Evolutionary conservation across 371 early-diverging fungal genomes (phyloP).

Genomic region (Edhazardia aedis): DNA sequence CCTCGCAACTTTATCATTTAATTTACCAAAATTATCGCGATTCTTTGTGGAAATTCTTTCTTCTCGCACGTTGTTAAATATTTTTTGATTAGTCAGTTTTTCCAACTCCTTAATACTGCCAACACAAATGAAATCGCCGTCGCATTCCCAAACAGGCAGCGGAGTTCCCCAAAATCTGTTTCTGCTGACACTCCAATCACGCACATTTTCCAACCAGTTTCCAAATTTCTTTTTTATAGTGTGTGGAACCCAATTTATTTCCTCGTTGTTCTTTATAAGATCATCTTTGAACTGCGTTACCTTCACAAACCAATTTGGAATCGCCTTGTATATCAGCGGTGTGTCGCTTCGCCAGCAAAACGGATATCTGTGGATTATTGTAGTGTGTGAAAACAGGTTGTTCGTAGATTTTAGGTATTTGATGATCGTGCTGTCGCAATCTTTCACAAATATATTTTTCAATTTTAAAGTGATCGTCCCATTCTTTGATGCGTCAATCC

Average conservation of each 20-base stretch:
- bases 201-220: conserved; percentile 88
- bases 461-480: too few species aligned
- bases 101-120: conserved; percentile 81
- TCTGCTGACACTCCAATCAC: conserved; percentile 96
- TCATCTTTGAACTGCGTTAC: conserved; percentile 62
- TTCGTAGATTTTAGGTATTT: conserved; percentile 2
- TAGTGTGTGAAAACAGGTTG: conserved; percentile 25
- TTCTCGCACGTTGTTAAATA: neutral
- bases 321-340: conserved; percentile 85
- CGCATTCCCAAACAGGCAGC: conserved; percentile 86
- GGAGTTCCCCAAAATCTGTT: conserved; percentile 99
- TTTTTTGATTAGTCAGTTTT: conserved; percentile 1
- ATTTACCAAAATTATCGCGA: neutral
- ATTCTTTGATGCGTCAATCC: too few species aligned
- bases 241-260: conserved; percentile 85
- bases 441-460: conserved; percentile 73
- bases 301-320: conserved; percentile 93
- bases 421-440: conserved; percentile 80
- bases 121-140: conserved; percentile 56
- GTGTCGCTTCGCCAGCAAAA: conserved; percentile 95
- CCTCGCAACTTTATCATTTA: too few species aligned
- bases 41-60: neutral
- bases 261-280: conserved; percentile 64
- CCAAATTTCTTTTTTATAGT: conserved; percentile 87
- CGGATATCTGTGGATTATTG: conserved; percentile 67